Conservation (phyloP, 805 yeast species). For the Cyberlindnera euphorbiiphila region DNA sequence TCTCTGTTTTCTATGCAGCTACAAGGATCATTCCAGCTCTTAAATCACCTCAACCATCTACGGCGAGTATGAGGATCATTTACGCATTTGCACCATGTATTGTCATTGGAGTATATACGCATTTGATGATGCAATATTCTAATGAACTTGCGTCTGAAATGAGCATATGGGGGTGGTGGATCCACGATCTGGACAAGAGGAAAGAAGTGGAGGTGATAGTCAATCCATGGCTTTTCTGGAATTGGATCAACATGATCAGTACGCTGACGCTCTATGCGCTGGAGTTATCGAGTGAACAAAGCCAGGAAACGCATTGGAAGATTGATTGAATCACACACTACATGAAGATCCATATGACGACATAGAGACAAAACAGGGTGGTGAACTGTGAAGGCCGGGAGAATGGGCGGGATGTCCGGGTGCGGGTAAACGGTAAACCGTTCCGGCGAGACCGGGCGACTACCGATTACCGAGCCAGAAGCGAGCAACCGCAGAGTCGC, state of each 20-base stretch:
- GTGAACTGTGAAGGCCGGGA: not conserved
- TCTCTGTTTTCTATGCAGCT: slow-evolving; percentile 85
- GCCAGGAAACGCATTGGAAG: slow-evolving; percentile 24
- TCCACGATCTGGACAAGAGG: slow-evolving; percentile 8
- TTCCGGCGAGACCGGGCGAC: too few species aligned
- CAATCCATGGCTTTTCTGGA: slow-evolving; percentile 94
- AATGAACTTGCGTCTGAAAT: slow-evolving; percentile 67
- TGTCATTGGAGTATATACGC: slow-evolving; percentile 92
- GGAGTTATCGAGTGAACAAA: slow-evolving; percentile 51
- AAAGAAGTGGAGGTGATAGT: slow-evolving; percentile 30
- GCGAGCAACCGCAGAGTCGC: too few species aligned
- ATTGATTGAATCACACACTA: slow-evolving; percentile 23
- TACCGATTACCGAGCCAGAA: too few species aligned
- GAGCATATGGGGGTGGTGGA: slow-evolving; percentile 56
- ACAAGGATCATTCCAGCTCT: slow-evolving; percentile 88
- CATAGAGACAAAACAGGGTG: too few species aligned
- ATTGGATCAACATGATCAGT: slow-evolving; percentile 87
- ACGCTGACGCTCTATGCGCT: slow-evolving; percentile 76
- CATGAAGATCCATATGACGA: too few species aligned
- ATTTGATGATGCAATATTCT: slow-evolving; percentile 76
- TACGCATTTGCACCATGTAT: slow-evolving; percentile 93
- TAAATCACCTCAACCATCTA: slow-evolving; percentile 33
- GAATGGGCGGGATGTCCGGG: too few species aligned
- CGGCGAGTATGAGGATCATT: slow-evolving; percentile 45
- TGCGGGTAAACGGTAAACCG: too few species aligned